These are phyloP conservation scores for Boeremia exigua DNA, from an alignment of 2,329 filamentous ascomycete species.

Conservation along the genomic window DNA sequence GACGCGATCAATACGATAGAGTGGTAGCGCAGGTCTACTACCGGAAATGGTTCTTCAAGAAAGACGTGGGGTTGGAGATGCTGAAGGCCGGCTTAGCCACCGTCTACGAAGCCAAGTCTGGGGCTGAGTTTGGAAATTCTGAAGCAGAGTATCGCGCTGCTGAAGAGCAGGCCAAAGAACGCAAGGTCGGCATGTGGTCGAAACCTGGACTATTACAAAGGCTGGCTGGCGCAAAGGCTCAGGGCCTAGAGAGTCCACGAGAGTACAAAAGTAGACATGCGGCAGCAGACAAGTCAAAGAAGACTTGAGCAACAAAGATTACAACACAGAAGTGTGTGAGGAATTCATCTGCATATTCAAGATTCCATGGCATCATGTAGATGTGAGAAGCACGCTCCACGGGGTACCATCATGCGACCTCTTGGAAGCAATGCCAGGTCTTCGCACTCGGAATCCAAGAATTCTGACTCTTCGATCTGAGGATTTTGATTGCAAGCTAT, in stretches of 20 bases:
- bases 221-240: slow-evolving; percentile 57
- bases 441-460: background rate
- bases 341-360: background rate
- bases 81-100: slow-evolving; percentile 83
- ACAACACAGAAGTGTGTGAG: background rate
- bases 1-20: slow-evolving; percentile 88
- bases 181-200: slow-evolving; percentile 70
- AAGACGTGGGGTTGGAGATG: slow-evolving; percentile 90
- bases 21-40: slow-evolving; percentile 86
- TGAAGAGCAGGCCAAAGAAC: slow-evolving; percentile 60
- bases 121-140: slow-evolving; percentile 80
- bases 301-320: slow-evolving; percentile 22
- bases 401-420: background rate
- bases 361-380: slow-evolving; percentile 2
- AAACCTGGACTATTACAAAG: slow-evolving; percentile 48
- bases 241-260: slow-evolving; percentile 77
- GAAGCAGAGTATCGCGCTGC: slow-evolving; percentile 69
- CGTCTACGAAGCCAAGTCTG: slow-evolving; percentile 90
- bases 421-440: background rate
- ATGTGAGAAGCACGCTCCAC: too few relatives aligned
- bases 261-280: slow-evolving; percentile 77
- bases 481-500: slow-evolving; percentile 9
- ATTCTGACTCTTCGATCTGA: slow-evolving; percentile 18
- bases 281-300: slow-evolving; percentile 50
- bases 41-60: slow-evolving; percentile 69